phyloP scores from a whole-genome alignment of 2,329 filamentous ascomycete genomes.

The Biscogniauxia marginata region DNA sequence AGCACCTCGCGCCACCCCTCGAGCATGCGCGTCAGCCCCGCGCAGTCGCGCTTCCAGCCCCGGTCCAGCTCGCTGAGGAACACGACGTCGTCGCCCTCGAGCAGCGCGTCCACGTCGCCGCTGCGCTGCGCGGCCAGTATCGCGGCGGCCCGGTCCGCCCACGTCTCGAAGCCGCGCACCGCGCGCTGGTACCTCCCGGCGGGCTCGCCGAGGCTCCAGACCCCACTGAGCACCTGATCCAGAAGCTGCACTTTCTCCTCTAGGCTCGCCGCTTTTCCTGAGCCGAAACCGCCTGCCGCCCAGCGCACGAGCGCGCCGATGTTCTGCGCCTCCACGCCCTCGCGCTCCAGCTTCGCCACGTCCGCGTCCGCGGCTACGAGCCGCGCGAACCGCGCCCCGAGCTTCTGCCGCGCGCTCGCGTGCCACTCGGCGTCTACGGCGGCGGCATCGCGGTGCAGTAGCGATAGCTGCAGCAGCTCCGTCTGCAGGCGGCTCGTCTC shows the following conservation, averaged over 20 bases:
- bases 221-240: slow-evolving; percentile 53
- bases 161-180: slow-evolving; percentile 58
- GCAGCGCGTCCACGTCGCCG: slow-evolving; percentile 35
- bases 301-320: slow-evolving; percentile 52
- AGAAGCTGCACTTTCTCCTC: slow-evolving; percentile 59
- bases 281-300: slow-evolving; percentile 36
- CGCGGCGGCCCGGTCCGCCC: slow-evolving; percentile 50
- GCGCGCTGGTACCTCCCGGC: slow-evolving; percentile 56
- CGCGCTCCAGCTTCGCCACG: slow-evolving; percentile 39
- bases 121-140: slow-evolving; percentile 44
- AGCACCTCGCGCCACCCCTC: slow-evolving; percentile 53
- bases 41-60: slow-evolving; percentile 59
- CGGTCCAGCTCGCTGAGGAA: slow-evolving; percentile 57
- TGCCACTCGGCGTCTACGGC: slow-evolving; percentile 50
- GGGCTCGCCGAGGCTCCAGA: slow-evolving; percentile 57
- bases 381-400: slow-evolving; percentile 45
- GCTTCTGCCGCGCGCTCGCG: slow-evolving; percentile 50
- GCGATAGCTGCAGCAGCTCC: slow-evolving; percentile 63
- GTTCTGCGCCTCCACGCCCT: slow-evolving; percentile 50
- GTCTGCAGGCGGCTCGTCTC: slow-evolving; percentile 61
- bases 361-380: slow-evolving; percentile 36
- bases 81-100: slow-evolving; percentile 38
- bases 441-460: slow-evolving; percentile 57
- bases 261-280: too few species aligned
- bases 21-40: slow-evolving; percentile 51